phyloP scores from a whole-genome alignment of 202 grass and related monocot species.

The Miscanthus sacchariflorus region DNA sequence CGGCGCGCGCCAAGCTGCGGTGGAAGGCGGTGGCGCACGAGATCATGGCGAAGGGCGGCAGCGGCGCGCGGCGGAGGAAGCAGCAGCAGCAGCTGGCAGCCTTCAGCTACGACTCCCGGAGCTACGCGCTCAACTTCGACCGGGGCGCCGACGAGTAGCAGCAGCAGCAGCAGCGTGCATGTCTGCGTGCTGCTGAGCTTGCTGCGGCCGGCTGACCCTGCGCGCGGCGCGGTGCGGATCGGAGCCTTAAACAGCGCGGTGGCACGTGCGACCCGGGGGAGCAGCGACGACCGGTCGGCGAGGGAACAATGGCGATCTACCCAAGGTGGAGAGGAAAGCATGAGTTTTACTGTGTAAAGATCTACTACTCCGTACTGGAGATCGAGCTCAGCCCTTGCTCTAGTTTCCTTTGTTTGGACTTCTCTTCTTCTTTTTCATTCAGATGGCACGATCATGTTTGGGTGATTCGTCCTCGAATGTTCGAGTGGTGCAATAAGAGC shows the following conservation, averaged over 20 bases:
- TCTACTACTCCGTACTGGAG: neutral
- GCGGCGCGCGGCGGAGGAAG: constrained; percentile 35
- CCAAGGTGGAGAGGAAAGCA: neutral
- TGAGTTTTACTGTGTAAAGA: neutral
- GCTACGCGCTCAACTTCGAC: constrained; percentile 77
- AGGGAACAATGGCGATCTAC: neutral
- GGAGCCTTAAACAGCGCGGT: neutral
- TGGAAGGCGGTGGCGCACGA: constrained; percentile 68
- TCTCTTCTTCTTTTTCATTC: neutral
- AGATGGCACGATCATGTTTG: neutral
- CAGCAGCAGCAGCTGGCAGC: constrained; percentile 29
- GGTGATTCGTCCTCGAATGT: neutral
- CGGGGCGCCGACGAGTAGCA: constrained; percentile 44
- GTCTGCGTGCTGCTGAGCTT: neutral
- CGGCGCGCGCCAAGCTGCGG: constrained; percentile 58
- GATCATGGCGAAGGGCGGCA: constrained; percentile 43
- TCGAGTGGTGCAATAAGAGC: constrained; percentile 15
- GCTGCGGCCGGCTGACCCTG: neutral
- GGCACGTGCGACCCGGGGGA: neutral
- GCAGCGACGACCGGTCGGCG: neutral
- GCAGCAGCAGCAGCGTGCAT: neutral
- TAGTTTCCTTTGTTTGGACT: neutral
- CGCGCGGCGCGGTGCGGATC: neutral
- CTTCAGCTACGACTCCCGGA: constrained; percentile 71
- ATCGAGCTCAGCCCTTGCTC: neutral